A percentile compares a stretch with the other conserved stretches of the same genome.
Conservation (phyloP, 306 rosid genomes). For the Arachis stenosperma region DNA sequence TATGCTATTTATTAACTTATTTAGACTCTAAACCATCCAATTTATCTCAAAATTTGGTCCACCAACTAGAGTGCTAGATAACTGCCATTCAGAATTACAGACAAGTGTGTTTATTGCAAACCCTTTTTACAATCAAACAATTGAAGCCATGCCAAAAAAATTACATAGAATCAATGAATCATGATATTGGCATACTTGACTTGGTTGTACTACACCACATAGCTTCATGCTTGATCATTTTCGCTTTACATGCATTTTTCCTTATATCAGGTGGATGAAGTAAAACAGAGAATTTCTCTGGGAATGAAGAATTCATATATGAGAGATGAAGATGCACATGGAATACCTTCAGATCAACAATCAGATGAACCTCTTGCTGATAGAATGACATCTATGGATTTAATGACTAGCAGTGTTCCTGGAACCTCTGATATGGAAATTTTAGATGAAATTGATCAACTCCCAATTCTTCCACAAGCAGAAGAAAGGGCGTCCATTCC, state of each 20-base stretch:
- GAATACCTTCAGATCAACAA: constrained; percentile 47
- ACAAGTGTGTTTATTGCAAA: background rate
- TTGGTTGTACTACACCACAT: background rate
- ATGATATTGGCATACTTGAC: background rate
- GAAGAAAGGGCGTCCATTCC: constrained; percentile 79
- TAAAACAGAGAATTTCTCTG: constrained; percentile 73
- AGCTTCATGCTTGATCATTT: constrained; percentile 19
- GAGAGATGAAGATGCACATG: constrained; percentile 37
- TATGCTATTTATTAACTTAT: background rate
- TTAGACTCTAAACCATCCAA: constrained; percentile 3
- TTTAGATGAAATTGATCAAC: constrained; percentile 50
- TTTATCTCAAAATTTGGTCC: background rate
- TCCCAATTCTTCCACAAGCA: constrained; percentile 55
- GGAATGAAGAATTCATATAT: constrained; percentile 86
- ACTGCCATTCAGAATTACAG: too few relatives aligned
- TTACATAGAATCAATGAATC: background rate
- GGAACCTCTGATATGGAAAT: constrained; percentile 44
- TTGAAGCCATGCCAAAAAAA: background rate
- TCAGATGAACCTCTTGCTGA: constrained; percentile 48
- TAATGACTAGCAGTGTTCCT: constrained; percentile 37
- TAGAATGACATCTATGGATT: constrained; percentile 36
- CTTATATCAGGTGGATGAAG: constrained; percentile 68
- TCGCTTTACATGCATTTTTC: constrained; percentile 29
- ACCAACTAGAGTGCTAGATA: background rate
- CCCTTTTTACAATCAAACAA: background rate